Base-by-base conservation (phyloP, 176 grass and related monocot species). In the Oryza australiensis region DNA sequence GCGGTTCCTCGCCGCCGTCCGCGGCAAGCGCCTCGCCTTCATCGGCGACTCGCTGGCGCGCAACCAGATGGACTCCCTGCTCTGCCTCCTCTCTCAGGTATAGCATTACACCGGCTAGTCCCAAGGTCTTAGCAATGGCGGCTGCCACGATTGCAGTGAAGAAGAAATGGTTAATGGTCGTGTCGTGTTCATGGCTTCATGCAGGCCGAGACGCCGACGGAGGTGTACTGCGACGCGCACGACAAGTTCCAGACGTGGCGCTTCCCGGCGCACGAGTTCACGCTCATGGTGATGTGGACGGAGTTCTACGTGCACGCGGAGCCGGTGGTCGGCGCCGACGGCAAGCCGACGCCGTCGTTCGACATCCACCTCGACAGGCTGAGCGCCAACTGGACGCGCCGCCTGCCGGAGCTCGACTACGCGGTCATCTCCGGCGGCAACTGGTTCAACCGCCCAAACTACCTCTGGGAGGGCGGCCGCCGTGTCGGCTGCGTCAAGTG, bases 31-130 rank as follows among this genome's bases (percentile, higher is more conserved):
- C 38, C 80, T 95, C 0, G 93, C 90, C 15, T 87, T 95, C 63
- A 90, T 95, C 71, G 93, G 93, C 60, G 93, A 95, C 79, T 92
- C 93, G 20, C 87, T 95, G 28, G 93, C 93, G 3, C 77, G 93
- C 29, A 92, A 95, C 79, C 90, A 90, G 64, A 81, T 92, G 16
- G 87, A 95, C 0, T 95, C 93, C 24, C 71, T 95, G 10, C 84
- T 95, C 12, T 95, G 93, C 62, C 87, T 95, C 37, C 10, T 95
- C 10, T 92, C 90, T 64, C 82, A 88, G 85, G 89, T 88, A 29
- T 28, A 40, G 3, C 16, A 33, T 53, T 7, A 26, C 4, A 27
- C 62, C 0, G 28, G 12, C 43, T 45, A 45, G 12, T 45, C 10
- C 7, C 13, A 4, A 45, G 12, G 63, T 15, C 1, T 13, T 30